Evolutionary conservation across 768 basidiomycete species (phyloP).

Genomic region (Crepidotus variabilis): DNA sequence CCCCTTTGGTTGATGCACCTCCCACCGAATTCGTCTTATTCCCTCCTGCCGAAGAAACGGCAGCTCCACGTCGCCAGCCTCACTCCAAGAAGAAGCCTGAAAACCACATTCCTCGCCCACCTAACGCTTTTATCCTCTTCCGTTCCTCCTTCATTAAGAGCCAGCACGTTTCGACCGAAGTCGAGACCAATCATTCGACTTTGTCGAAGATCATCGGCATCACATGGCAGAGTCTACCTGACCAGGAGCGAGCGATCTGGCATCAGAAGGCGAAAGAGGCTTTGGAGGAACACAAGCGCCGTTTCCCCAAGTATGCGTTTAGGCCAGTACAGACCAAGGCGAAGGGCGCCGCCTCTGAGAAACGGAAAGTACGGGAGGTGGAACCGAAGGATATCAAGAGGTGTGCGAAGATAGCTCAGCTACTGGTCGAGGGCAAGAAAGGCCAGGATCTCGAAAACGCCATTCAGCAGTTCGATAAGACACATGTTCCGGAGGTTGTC

Average conservation of each 20-base stretch:
- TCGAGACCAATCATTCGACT: conserved; percentile 82
- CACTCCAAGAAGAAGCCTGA: conserved; percentile 71
- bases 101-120: conserved; percentile 78
- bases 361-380: conserved; percentile 63
- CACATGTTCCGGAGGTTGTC: conserved; percentile 57
- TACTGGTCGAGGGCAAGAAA: conserved; percentile 62
- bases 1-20: conserved; percentile 26
- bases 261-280: conserved; percentile 71
- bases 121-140: conserved; percentile 87
- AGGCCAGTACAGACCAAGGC: conserved; percentile 57
- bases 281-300: conserved; percentile 72
- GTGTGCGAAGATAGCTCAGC: conserved; percentile 64
- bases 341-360: conserved; percentile 43
- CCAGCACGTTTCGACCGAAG: conserved; percentile 70
- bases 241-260: conserved; percentile 76
- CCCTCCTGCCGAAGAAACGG: conserved; percentile 39
- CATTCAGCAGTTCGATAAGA: conserved; percentile 58
- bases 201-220: conserved; percentile 82
- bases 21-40: conserved; percentile 51
- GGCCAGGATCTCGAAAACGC: conserved; percentile 53
- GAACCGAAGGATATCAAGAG: conserved; percentile 63
- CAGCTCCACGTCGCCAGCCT: conserved; percentile 38
- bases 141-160: conserved; percentile 79
- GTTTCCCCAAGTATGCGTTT: conserved; percentile 79
- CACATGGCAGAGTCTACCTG: conserved; percentile 76